A percentile compares a stretch with the other conserved stretches of the same genome.
phyloP scores from a whole-genome alignment of 345 rosid species.

The Murraya paniculata region DNA sequence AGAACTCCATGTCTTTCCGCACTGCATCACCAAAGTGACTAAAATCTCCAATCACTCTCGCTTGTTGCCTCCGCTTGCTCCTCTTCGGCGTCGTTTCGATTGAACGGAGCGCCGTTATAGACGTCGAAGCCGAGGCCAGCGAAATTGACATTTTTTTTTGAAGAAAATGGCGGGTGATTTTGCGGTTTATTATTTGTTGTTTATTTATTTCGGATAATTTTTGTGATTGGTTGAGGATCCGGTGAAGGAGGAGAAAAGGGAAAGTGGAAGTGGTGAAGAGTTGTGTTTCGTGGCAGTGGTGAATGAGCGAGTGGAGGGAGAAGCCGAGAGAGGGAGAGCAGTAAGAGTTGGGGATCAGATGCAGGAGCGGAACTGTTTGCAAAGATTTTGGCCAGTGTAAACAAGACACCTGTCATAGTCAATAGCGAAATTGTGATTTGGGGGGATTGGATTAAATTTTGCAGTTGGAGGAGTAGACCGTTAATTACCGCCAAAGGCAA shows the following conservation, averaged over 20 bases:
- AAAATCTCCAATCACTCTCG: conserved; percentile 42
- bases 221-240: not conserved
- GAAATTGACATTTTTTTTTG: conserved; percentile 19
- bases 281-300: not conserved
- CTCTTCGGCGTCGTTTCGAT: conserved; percentile 31
- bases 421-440: not conserved
- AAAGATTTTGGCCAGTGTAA: not conserved
- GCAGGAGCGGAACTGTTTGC: not conserved
- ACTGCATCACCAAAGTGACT: conserved; percentile 60
- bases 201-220: not conserved
- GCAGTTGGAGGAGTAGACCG: not conserved
- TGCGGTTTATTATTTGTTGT: not conserved
- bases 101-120: conserved; percentile 18
- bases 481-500: not conserved
- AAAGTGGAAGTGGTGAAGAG: not conserved
- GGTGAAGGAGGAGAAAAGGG: conserved; percentile 11
- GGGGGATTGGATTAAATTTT: not conserved
- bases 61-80: conserved; percentile 23
- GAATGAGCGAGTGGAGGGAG: not conserved
- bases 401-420: not conserved
- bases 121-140: conserved; percentile 13
- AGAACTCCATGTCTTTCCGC: conserved; percentile 56
- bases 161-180: not conserved
- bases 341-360: not conserved
- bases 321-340: not conserved